Evolutionary conservation across 768 basidiomycete species (phyloP), one percentile per base, ranked within the genome.

Genomic region (Pisolithus sp.): DNA sequence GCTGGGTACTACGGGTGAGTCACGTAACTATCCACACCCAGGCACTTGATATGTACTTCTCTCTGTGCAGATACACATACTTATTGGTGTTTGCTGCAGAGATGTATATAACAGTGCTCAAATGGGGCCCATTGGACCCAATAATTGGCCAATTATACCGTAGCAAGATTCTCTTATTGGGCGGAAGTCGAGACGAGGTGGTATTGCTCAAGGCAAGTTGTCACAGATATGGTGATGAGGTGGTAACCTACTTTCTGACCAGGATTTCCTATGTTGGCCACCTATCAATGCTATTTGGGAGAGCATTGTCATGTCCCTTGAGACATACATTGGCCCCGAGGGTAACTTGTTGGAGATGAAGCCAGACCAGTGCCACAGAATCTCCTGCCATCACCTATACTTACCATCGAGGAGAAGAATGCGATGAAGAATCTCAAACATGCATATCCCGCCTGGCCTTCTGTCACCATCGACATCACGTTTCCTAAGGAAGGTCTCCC

Each of bases 131-230:
- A 20, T 73, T 93, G 52, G 80, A 85, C 60, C 81, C 86, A 1
- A 70, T 66, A 23, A 78, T 80, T 15, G 89, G 91, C 4, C 71
- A 75, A 55, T 71, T 67, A 21, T 94, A 93, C 65, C 78, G 89
- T 2, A 77, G 86, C 54, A 82, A 82, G 65, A 91, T 94, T 53
- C 74, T 93, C 17, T 66, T 70, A 30, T 78, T 78, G 7, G 89
- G 91, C 23, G 89, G 87, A 24, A 86, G 83, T 56, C 78, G 85
- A 10, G 89, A 93, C 55, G 90, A 92, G 59, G 67, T 82, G 51
- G 85, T 88, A 43, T 85, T 84, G 17, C 76, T 93, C 52, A 76
- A 85, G 76, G 88, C 84, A 55, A 28, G 23, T 24, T 24, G 23
- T 24, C 23, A 24, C 23, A 24, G 23, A 24, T 24, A 24, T 24